Base-by-base conservation (phyloP, 768 basidiomycete genomes). In the Tulasnella calospora region DNA sequence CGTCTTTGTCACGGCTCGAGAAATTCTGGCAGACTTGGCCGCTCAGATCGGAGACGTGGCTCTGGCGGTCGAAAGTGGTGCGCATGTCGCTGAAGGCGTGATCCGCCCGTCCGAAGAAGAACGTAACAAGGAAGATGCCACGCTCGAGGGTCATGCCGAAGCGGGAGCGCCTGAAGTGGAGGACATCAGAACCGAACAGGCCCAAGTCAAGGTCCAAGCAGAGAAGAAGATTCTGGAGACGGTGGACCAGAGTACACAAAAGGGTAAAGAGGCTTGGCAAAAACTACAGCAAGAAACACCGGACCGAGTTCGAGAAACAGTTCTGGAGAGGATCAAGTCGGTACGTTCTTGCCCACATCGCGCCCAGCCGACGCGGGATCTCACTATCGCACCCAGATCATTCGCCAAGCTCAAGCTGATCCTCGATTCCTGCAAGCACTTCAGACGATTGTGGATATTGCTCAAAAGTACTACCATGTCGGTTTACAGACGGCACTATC, bases 21-120 rank as follows among this genome's bases (percentile, higher is more conserved):
- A 73, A 12, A 73, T 78, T 38, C 12, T 78, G 8, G 77, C 77
- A 17, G 77, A 78, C 72, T 38, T 73, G n/a, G 71, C 71, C 38
- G 17, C 36, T 47, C 30, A 72, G n/a, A 71, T 73, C 38, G 70
- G 51, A n/a, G 71, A 47, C 40, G 77, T 78, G 33, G 77, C 77
- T n/a, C n/a, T 77, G 35, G 38, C 19, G 0, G 77, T 78, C 47
- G 44, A 30, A 33, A 55, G 61, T 57, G 72, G 71, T 3, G 77
- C 77, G 0, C 35, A 36, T 5, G 77, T 47, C 38, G 77, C 76
- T 7, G 77, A 78, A 40, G 77, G 38, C 38, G 55, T 73, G 2
- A 38, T 78, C 21, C 36, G 77, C 12, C 77, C 77, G 7, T 47
- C 74, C 35, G 77, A 78, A 40, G 77, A 72, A 38, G 71, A 57